Evolutionary conservation across 352 stramenopile genomes (phyloP), one percentile per base, ranked within the genome.

Genomic region (Paralagenidium karlingii): DNA sequence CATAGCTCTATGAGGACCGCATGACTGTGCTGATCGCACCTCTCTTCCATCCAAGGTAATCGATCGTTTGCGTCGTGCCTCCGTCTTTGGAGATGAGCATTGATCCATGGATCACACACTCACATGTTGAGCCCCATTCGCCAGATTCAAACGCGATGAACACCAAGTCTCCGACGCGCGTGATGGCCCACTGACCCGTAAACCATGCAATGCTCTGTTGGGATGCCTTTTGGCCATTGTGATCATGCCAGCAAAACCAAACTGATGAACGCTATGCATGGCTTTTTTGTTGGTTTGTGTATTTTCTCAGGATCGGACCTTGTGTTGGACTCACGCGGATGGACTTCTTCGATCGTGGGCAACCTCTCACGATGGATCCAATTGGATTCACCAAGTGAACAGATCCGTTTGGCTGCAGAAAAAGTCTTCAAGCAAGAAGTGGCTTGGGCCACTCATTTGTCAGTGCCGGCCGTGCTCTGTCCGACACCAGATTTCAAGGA

Each of bases 371-470:
- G 70, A 31, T 94, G 77, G 75, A 77, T 94, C 33, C 53, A 78
- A 31, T 40, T 84, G 30, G 82, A 94, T 34, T 49, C 60, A 1
- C 20, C 42, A 16, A 75, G 61, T 27, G 36, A 51, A 18, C 40
- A 47, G 18, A 43, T 46, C 8, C 75, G 82, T 0, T 41, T 78
- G 9, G 51, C 53, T 11, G 70, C 68, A 9, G 79, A 91, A 44
- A 82, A 75, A 45, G 70, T 65, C 1, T 81, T 95, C 47, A 89
- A 86, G 41, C 66, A 95, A 45, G 93, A 98, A 54, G 60, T 99
- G 22, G 83, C 88, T 36, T 99, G 94, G 92, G 93, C 88, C 16
- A 89, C 76, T 29, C 95, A 99, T 60, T 71, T 99, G 31, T 88
- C 81, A 2, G 77, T 99, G 22, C 69, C 89, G 2, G 88, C 94